Evolutionary conservation across 2,329 filamentous ascomycete species (phyloP), one percentile per base, ranked within the genome.

Genomic region (Sporothrix brasiliensis): DNA sequence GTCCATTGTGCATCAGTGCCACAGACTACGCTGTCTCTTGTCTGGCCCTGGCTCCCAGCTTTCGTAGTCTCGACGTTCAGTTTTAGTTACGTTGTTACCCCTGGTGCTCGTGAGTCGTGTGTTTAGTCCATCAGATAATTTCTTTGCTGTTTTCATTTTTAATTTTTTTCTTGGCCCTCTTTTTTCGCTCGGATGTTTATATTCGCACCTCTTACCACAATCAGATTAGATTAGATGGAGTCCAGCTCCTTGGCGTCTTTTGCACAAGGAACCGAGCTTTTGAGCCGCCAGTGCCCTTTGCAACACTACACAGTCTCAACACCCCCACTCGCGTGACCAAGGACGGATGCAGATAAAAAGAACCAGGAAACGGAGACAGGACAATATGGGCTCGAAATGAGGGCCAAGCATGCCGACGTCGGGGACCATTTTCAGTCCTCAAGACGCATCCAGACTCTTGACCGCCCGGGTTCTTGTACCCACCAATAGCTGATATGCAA

Each of bases 151-250:
- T 7, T 16, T n/a, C 13, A 3, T 7, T n/a, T 58, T 27, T 13
- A 14, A 34, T 13, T 24, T 19, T 61, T 27, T 21, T 47, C 14
- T 24, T 24, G 7, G 60, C 24, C 19, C 65, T 14, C 41, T 56
- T 41, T 58, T 34, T 69, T 27, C 44, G 11, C 13, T 30, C 53
- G 27, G 13, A n/a, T 47, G 6, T 34, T 30, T 34, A 50, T 52
- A 49, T 49, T 66, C 16, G 39, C 21, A 27, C 41, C 47, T 54
- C 63, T 58, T 66, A 34, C 65, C 44, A n/a, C 49, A 60, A 73
- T 73, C 72, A 68, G 72, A 73, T 73, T 73, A 73, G 72, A 73
- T 73, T 73, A 73, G 72, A 73, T 73, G 34, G 30, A 58, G 50
- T 52, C n/a, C 44, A 44, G 53, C 61, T 21, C 2, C 66, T 41